Evolutionary conservation across 495 filamentous ascomycete genomes (phyloP).

Genomic region (Bombardia bombarda): DNA sequence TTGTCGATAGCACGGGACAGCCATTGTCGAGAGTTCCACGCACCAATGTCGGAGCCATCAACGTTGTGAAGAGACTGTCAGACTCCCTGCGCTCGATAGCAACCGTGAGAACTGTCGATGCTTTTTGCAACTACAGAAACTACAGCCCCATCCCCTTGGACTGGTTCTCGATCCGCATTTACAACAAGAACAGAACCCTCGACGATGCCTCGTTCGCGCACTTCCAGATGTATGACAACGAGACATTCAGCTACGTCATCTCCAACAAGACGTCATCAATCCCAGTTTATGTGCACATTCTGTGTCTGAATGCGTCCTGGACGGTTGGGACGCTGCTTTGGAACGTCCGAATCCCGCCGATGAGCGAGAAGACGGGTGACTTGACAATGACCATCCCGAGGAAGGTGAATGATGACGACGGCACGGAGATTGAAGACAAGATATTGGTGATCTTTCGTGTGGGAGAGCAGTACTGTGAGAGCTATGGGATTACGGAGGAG

Average conservation of each 20-base stretch:
- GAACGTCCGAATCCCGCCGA: slow-evolving; percentile 6
- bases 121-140: slow-evolving; percentile 2
- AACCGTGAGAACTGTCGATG: background rate
- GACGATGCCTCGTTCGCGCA: background rate
- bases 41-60: background rate
- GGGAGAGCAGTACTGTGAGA: slow-evolving; percentile 5
- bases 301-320: slow-evolving; percentile 16
- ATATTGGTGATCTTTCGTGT: slow-evolving; percentile 12
- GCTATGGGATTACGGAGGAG: background rate
- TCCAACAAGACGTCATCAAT: background rate
- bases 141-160: slow-evolving; percentile 7
- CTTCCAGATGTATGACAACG: slow-evolving; percentile 2
- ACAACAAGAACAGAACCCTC: slow-evolving; percentile 5
- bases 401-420: slow-evolving; percentile 7
- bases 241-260: slow-evolving; percentile 4
- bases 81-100: slow-evolving; percentile 1
- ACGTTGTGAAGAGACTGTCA: background rate
- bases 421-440: slow-evolving; percentile 7
- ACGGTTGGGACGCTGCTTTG: slow-evolving; percentile 7
- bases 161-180: slow-evolving; percentile 11
- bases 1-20: no score
- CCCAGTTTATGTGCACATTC: slow-evolving; percentile 9
- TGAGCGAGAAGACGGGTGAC: slow-evolving; percentile 4
- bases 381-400: slow-evolving; percentile 6
- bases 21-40: no score